These are phyloP conservation scores for Reutealis trisperma DNA, from an alignment of 345 rosid genomes.

Conservation along the genomic window DNA sequence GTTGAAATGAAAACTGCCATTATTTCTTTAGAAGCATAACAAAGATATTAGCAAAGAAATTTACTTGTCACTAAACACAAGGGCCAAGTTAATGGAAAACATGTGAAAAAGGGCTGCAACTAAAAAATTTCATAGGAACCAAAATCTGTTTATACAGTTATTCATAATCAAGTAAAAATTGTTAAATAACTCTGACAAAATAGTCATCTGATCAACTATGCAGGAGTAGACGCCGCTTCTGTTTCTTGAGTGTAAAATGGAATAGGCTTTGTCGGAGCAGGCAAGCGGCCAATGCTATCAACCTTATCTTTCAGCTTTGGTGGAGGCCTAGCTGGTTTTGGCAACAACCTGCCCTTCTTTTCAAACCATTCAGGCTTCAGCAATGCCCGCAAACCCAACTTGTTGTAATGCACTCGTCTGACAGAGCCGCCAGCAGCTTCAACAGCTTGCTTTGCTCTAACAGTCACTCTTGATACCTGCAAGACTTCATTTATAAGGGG, in stretches of 20 bases:
- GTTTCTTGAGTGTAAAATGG: slow-evolving; percentile 52
- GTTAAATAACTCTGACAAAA: not conserved
- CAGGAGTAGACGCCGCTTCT: slow-evolving; percentile 36
- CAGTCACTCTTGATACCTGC: slow-evolving; percentile 89
- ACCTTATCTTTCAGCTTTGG: slow-evolving; percentile 85
- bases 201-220: slow-evolving; percentile 6
- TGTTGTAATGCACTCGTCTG: slow-evolving; percentile 87
- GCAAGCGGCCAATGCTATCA: slow-evolving; percentile 92
- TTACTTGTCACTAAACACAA: not conserved
- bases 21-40: not conserved
- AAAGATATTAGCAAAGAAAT: not conserved
- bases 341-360: slow-evolving; percentile 91
- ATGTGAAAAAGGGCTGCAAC: not conserved
- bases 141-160: not conserved
- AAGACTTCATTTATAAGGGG: not conserved
- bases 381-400: slow-evolving; percentile 80
- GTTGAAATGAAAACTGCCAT: too few relatives aligned
- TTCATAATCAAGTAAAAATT: not conserved
- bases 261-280: slow-evolving; percentile 84
- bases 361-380: slow-evolving; percentile 93
- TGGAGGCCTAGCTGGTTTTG: slow-evolving; percentile 92
- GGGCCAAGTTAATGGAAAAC: not conserved
- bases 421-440: slow-evolving; percentile 94
- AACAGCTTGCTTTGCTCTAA: slow-evolving; percentile 83
- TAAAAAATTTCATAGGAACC: not conserved